phyloP scores from a whole-genome alignment of 139 green algal species.

The Chlamydomonas applanata region DNA sequence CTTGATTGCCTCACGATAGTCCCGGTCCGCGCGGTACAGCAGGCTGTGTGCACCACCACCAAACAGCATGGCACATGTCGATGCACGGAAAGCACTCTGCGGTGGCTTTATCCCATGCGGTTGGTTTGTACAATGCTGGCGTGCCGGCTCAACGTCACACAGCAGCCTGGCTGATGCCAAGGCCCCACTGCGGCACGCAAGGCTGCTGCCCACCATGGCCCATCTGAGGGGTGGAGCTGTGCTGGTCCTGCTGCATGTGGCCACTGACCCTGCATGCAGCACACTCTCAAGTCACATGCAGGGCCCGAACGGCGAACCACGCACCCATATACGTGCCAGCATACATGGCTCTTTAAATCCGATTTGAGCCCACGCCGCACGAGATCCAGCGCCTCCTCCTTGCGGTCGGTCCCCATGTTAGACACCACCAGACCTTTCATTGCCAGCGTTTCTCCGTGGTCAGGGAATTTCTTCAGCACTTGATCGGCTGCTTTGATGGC shows the following conservation, averaged over 20 bases:
- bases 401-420: conserved; percentile 66
- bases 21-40: conserved; percentile 87
- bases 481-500: conserved; percentile 92
- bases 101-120: too few species aligned
- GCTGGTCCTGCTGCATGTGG: too few species aligned
- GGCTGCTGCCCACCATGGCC: too few species aligned
- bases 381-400: conserved; percentile 94
- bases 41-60: conserved; percentile 60
- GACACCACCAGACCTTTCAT: conserved; percentile 96
- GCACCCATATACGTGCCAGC: conserved; percentile 98
- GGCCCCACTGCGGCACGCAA: too few species aligned
- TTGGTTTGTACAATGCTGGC: too few species aligned
- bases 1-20: conserved; percentile 98
- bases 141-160: too few species aligned
- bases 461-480: conserved; percentile 93
- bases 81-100: background rate
- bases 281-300: too few species aligned
- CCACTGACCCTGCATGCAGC: too few species aligned
- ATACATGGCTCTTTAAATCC: conserved; percentile 91
- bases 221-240: too few species aligned
- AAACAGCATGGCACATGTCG: background rate
- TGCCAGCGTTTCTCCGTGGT: conserved; percentile 96
- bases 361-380: conserved; percentile 82
- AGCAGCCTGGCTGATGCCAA: too few species aligned
- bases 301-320: conserved; percentile 6